Conservation (phyloP, 2,329 filamentous ascomycete species). For the Fusarium keratoplasticum region DNA sequence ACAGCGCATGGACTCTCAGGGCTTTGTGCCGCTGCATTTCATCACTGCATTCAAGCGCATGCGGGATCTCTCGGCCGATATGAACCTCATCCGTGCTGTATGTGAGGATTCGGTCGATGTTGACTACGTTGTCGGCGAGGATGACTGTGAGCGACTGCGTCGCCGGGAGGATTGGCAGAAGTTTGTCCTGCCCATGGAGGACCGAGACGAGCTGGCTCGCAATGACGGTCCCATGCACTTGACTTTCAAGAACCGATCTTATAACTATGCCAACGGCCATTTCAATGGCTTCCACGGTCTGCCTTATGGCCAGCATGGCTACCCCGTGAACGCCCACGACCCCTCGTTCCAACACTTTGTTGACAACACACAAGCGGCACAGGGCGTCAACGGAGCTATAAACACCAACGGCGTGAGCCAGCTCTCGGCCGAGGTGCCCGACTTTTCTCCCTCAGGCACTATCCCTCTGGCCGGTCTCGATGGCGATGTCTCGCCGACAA, state of each 20-base stretch:
- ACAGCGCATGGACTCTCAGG: constrained; percentile 93
- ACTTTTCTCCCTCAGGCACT: constrained; percentile 52
- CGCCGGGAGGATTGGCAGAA: constrained; percentile 80
- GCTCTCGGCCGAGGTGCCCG: constrained; percentile 54
- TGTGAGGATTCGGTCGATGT: constrained; percentile 78
- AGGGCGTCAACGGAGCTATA: constrained; percentile 50
- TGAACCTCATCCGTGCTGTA: constrained; percentile 78
- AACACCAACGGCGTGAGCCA: constrained; percentile 48
- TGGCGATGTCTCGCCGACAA: constrained; percentile 14
- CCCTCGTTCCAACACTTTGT: constrained; percentile 46
- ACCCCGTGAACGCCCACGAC: constrained; percentile 42
- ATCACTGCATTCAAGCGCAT: constrained; percentile 88
- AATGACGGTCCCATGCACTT: constrained; percentile 71
- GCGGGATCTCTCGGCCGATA: constrained; percentile 62
- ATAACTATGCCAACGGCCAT: constrained; percentile 42
- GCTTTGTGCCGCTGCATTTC: constrained; percentile 84
- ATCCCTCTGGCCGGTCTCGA: constrained; percentile 26
- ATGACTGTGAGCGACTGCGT: constrained; percentile 83
- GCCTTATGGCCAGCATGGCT: constrained; percentile 48
- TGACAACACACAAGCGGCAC: constrained; percentile 49
- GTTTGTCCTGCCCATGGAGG: constrained; percentile 79
- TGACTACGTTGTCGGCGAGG: constrained; percentile 80
- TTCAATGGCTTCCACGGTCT: constrained; percentile 49
- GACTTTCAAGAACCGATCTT: constrained; percentile 51
- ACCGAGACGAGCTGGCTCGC: constrained; percentile 79